phyloP scores from a whole-genome alignment of 768 basidiomycete genomes.

The Pisolithus tinctorius region DNA sequence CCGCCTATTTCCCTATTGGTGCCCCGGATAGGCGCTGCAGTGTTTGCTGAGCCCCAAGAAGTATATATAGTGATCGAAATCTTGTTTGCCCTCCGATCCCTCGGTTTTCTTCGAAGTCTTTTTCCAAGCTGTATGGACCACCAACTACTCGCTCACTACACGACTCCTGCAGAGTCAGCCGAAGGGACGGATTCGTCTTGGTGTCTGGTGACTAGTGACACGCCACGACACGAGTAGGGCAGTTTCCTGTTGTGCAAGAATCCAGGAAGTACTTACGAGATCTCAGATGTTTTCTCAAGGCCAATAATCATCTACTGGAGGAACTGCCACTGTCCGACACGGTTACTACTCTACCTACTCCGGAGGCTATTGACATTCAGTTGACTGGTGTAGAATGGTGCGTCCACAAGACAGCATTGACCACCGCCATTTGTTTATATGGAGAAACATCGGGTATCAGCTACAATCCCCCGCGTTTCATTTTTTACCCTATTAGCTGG shows the following conservation, averaged over 20 bases:
- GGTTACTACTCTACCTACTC: constrained; percentile 25
- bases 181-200: not conserved
- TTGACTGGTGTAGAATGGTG: constrained; percentile 13
- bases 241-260: not conserved
- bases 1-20: not conserved
- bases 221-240: not conserved
- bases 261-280: not conserved
- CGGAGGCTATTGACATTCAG: constrained; percentile 13
- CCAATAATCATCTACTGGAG: not conserved
- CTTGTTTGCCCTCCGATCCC: no score
- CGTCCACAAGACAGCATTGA: not conserved
- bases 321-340: constrained; percentile 16
- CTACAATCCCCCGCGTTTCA: constrained; percentile 15
- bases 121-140: not conserved
- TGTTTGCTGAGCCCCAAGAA: not conserved
- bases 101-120: no score
- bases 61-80: not conserved
- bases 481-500: constrained; percentile 22
- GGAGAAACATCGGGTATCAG: constrained; percentile 1
- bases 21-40: not conserved
- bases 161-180: not conserved
- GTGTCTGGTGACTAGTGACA: not conserved
- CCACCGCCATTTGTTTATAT: not conserved
- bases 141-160: not conserved
- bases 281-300: not conserved